Evolutionary conservation across 2,329 filamentous ascomycete species (phyloP), one percentile per base, ranked within the genome.

Genomic region (Botrytis galanthina): DNA sequence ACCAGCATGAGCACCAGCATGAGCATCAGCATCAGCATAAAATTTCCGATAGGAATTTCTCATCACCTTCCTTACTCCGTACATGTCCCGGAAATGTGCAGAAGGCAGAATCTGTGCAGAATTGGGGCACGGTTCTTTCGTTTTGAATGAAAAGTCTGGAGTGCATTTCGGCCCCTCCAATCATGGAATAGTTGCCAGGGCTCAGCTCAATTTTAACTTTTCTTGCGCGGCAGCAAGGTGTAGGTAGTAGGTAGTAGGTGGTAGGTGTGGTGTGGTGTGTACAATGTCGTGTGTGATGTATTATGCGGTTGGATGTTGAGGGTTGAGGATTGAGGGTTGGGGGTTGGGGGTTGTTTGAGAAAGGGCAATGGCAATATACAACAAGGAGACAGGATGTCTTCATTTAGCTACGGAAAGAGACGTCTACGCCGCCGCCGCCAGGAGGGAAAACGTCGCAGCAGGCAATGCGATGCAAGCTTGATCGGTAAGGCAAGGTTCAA

Each of bases 371-470:
- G 54, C 68, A 70, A 70, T n/a, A 14, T 54, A 54, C 51, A 29
- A 18, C 29, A 29, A 5, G n/a, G 42, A 39, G 10, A 20, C 26
- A 42, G 26, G 3, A 44, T 54, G 51, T 63, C 37, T 20, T 20
- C 26, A 29, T 42, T n/a, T 42, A 63, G 61, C n/a, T 44, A 44
- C 39, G 39, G 61, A n/a, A 37, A 18, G 32, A 51, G 35, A 44
- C 22, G 46, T 48, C 61, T 46, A 72, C 70, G 70, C 61, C 57
- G 69, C 59, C 70, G 70, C 61, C 29, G 61, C 32, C 70, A 72
- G 70, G 70, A 66, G 46, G 51, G 39, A 57, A 72, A 72, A 72
- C 70, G 70, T 72, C 46, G 70, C 46, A 72, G 70, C 70, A 72
- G 60, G 57, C 48, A 46, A 72, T 72, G 70, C 60, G 44, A 57